Evolutionary conservation across 441 rosid species (phyloP).

Genomic region (Erodium moschatum): DNA sequence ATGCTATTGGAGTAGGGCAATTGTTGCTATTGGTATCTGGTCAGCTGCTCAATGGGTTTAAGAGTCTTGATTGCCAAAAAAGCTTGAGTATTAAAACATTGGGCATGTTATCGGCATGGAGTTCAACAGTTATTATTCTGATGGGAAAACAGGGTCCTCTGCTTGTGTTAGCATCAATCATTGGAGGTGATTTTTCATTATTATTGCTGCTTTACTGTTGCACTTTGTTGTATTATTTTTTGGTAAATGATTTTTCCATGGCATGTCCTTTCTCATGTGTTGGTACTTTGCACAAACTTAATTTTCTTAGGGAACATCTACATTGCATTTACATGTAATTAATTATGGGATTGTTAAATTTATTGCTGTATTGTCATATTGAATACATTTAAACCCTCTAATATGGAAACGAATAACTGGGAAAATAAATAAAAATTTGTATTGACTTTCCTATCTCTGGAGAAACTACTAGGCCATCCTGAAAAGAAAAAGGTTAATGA

Average conservation of each 20-base stretch:
- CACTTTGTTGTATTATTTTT: constrained; percentile 9
- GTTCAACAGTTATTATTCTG: constrained; percentile 65
- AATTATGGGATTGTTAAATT: not conserved
- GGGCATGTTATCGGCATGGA: constrained; percentile 61
- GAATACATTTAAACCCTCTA: not conserved
- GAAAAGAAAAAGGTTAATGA: not conserved
- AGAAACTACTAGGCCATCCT: not conserved
- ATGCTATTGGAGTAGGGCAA: constrained; percentile 50
- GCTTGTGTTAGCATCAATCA: constrained; percentile 51
- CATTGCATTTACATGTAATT: not conserved
- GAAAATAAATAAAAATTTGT: not conserved
- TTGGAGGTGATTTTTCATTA: constrained; percentile 48
- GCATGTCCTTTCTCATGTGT: not conserved
- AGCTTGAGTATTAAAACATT: constrained; percentile 35
- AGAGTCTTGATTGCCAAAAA: constrained; percentile 19
- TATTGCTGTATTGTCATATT: constrained; percentile 1
- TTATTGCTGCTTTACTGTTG: constrained; percentile 8
- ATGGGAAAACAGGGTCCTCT: constrained; percentile 84
- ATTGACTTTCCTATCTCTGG: not conserved
- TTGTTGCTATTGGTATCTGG: constrained; percentile 40
- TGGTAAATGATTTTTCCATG: constrained; percentile 11
- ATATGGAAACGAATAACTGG: not conserved
- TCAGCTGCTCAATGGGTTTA: constrained; percentile 19
- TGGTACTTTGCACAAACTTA: not conserved
- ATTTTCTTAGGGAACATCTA: not conserved